These are phyloP conservation scores for Salix exigua DNA, from an alignment of 345 rosid species.

Conservation along the genomic window DNA sequence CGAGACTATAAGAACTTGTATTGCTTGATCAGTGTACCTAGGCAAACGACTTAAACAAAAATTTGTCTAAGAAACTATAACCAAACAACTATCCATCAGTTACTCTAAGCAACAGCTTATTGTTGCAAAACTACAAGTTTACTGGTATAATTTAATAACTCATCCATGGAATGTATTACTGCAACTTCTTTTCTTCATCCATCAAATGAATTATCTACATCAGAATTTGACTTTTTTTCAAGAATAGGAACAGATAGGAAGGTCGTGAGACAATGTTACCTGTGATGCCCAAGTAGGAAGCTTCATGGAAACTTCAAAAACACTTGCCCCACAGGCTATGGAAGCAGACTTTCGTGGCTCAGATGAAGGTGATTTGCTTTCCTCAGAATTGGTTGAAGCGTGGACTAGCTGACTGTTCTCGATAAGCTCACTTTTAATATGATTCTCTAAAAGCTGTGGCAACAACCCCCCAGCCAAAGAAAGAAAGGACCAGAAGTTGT, in stretches of 20 bases:
- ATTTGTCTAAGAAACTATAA: not conserved
- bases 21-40: not conserved
- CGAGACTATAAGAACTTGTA: slow-evolving; percentile 1
- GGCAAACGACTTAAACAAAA: not conserved
- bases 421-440: slow-evolving; percentile 81
- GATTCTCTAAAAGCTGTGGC: slow-evolving; percentile 87
- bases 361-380: slow-evolving; percentile 42
- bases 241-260: not conserved
- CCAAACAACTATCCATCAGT: not conserved
- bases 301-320: slow-evolving; percentile 87
- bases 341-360: slow-evolving; percentile 92
- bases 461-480: slow-evolving; percentile 2
- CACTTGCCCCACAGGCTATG: slow-evolving; percentile 91
- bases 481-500: slow-evolving; percentile 9
- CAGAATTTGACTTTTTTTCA: not conserved
- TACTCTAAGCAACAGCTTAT: not conserved
- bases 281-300: slow-evolving; percentile 98
- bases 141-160: not conserved
- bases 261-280: slow-evolving; percentile 43
- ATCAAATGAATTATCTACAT: not conserved
- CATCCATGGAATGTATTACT: not conserved
- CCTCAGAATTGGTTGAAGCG: slow-evolving; percentile 53
- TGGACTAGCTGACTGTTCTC: slow-evolving; percentile 78
- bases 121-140: not conserved
- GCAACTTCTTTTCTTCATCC: not conserved